Conservation (phyloP, 352 stramenopile genomes). For the Phytophthora parvispora region DNA sequence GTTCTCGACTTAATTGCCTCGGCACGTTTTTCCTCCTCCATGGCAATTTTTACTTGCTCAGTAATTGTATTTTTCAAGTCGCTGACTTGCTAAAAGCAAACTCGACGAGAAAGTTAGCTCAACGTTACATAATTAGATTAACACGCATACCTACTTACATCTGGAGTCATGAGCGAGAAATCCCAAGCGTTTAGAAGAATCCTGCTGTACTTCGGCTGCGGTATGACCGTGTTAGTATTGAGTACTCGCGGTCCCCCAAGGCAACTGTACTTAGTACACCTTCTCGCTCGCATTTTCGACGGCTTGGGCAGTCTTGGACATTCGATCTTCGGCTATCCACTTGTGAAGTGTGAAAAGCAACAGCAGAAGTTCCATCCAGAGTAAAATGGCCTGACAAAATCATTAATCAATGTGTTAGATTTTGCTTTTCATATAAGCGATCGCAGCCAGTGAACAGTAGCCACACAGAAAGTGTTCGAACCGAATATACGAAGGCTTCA, state of each 20-base stretch:
- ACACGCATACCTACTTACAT: slow-evolving; percentile 41
- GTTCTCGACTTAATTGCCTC: slow-evolving; percentile 63
- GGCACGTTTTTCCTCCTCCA: slow-evolving; percentile 65
- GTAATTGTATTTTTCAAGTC: slow-evolving; percentile 67
- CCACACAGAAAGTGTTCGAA: slow-evolving; percentile 15
- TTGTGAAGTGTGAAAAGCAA: slow-evolving; percentile 73
- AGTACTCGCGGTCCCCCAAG: no score
- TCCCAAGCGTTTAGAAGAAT: slow-evolving; percentile 84
- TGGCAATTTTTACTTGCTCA: slow-evolving; percentile 67
- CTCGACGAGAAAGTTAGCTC: not conserved
- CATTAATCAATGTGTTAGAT: not conserved
- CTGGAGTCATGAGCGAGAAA: slow-evolving; percentile 49
- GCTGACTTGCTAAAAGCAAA: slow-evolving; percentile 51
- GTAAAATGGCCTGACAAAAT: slow-evolving; percentile 46
- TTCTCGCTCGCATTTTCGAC: slow-evolving; percentile 56
- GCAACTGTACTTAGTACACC: no score
- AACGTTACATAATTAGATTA: not conserved
- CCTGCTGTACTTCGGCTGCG: slow-evolving; percentile 66
- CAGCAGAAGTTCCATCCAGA: slow-evolving; percentile 59
- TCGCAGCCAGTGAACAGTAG: not conserved
- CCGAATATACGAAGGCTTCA: slow-evolving; percentile 68
- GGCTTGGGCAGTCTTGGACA: slow-evolving; percentile 65
- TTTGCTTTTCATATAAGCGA: no score
- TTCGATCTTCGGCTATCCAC: slow-evolving; percentile 78
- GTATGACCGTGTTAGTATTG: not conserved